These are phyloP conservation scores for Penicillium sp. DNA, from an alignment of 2,329 filamentous ascomycete genomes.

Conservation along the genomic window DNA sequence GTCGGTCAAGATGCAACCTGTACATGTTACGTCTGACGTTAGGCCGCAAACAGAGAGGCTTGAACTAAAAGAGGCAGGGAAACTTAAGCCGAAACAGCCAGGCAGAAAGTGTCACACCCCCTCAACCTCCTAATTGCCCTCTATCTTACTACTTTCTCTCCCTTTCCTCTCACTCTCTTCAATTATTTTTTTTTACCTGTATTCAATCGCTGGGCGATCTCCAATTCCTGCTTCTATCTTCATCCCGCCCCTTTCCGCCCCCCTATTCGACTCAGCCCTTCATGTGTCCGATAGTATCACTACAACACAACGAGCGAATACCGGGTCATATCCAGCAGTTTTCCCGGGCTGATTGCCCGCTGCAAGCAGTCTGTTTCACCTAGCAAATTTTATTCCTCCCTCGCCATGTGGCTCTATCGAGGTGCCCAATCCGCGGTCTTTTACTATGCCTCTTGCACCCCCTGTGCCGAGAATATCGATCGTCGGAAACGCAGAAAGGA, in stretches of 20 bases:
- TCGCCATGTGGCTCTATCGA: slow-evolving; percentile 50
- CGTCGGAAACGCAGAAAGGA: slow-evolving; percentile 70
- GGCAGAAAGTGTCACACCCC: slow-evolving; percentile 7
- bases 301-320: slow-evolving; percentile 22
- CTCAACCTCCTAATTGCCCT: slow-evolving; percentile 5
- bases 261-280: slow-evolving; percentile 32
- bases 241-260: slow-evolving; percentile 8
- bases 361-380: slow-evolving; percentile 16
- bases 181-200: slow-evolving; percentile 5
- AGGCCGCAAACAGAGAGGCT: slow-evolving; percentile 4
- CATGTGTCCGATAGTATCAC: slow-evolving; percentile 35
- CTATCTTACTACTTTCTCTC: not conserved
- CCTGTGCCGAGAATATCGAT: slow-evolving; percentile 70
- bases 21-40: not conserved
- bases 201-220: slow-evolving; percentile 32
- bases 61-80: not conserved
- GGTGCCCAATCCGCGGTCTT: slow-evolving; percentile 54
- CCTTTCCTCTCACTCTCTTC: slow-evolving; percentile 5
- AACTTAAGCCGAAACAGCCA: slow-evolving; percentile 4
- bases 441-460: slow-evolving; percentile 52
- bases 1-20: not conserved
- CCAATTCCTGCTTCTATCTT: slow-evolving; percentile 13
- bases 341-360: slow-evolving; percentile 25
- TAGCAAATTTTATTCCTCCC: slow-evolving; percentile 9
- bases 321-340: slow-evolving; percentile 26